Base-by-base conservation (phyloP, 108 stramenopile genomes). In the Seminavis robusta region DNA sequence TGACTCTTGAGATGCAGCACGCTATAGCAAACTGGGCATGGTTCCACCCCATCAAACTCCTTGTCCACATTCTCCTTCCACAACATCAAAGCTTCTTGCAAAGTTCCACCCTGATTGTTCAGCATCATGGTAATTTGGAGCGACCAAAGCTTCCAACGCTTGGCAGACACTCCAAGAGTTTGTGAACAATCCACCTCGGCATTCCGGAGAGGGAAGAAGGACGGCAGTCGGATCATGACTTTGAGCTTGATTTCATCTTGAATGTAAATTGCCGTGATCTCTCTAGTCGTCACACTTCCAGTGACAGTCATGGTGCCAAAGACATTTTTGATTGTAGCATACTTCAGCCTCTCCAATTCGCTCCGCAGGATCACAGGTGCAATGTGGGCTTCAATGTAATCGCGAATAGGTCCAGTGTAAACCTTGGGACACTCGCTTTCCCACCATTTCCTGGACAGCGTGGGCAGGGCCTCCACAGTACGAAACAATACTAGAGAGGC, bases 41-140 rank as follows among this genome's bases (percentile, higher is more conserved):
- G 97, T 61, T 98, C 97, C n/a, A 98, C 88, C 10, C 98, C 98
- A 43, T 95, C 95, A 51, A 98, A 97, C 68, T 98, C 97, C 65
- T 94, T 90, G 61, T 99, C 96, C 1, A 98, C 83, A 59, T 98
- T 97, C 65, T 91, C 70, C 66, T 95, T 96, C 98, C 98, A 99
- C 17, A 97, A 62, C 40, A 93, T 36, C 16, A 99, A 64, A 9
- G 98, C 98, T 52, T 96, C 96, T 2, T 90, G 65, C 50, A 94
- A 50, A 15, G 79, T 79, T 36, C 92, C 88, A 56, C 86, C 86
- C 47, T 90, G 87, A 60, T 79, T 83, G 70, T 90, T 90, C 19
- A 94, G 62, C 84, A 90, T 94, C 31, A 76, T 67, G 42, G 68
- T 87, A 21, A 94, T 88, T 47, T 80, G 74, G 1, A 94, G 73